A percentile compares a stretch with the other conserved stretches of the same genome.
Conservation (phyloP, 2,329 filamentous ascomycete species). For the Clarireedia homoeocarpa region DNA sequence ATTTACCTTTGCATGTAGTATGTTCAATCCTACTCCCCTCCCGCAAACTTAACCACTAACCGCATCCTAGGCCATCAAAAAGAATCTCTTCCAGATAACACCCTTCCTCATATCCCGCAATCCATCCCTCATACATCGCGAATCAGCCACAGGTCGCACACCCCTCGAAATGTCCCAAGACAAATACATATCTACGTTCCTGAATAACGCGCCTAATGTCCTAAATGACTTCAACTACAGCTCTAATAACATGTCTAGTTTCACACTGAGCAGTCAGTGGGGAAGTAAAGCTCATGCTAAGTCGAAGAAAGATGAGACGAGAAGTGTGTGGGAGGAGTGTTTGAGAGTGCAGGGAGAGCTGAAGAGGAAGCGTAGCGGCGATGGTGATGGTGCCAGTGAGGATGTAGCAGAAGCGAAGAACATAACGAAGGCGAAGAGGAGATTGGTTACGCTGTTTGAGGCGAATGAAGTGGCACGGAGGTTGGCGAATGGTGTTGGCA, state of each 20-base stretch:
- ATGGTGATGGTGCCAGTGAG: slow-evolving; percentile 2
- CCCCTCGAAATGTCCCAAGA: slow-evolving; percentile 61
- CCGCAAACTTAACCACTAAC: slow-evolving; percentile 28
- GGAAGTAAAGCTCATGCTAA: background rate
- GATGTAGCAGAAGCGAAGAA: slow-evolving; percentile 19
- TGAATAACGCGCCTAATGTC: slow-evolving; percentile 10
- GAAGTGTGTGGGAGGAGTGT: slow-evolving; percentile 4
- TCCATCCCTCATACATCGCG: slow-evolving; percentile 47
- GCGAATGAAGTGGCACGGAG: slow-evolving; percentile 53
- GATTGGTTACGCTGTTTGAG: slow-evolving; percentile 48
- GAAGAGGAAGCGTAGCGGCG: slow-evolving; percentile 2
- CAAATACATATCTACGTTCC: slow-evolving; percentile 33
- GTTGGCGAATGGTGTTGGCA: slow-evolving; percentile 8
- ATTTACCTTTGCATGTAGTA: slow-evolving; percentile 56
- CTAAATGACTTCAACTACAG: slow-evolving; percentile 22
- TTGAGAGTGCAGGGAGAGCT: slow-evolving; percentile 4
- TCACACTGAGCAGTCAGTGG: background rate
- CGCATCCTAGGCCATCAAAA: slow-evolving; percentile 29
- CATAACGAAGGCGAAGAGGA: slow-evolving; percentile 34
- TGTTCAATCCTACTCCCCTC: slow-evolving; percentile 31
- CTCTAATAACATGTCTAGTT: background rate
- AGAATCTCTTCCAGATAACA: slow-evolving; percentile 15
- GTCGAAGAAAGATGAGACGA: background rate
- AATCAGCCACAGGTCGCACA: slow-evolving; percentile 71
- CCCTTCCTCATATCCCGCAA: slow-evolving; percentile 21